These are phyloP conservation scores for Bullera alba DNA, from an alignment of 768 basidiomycete genomes.

Conservation along the genomic window DNA sequence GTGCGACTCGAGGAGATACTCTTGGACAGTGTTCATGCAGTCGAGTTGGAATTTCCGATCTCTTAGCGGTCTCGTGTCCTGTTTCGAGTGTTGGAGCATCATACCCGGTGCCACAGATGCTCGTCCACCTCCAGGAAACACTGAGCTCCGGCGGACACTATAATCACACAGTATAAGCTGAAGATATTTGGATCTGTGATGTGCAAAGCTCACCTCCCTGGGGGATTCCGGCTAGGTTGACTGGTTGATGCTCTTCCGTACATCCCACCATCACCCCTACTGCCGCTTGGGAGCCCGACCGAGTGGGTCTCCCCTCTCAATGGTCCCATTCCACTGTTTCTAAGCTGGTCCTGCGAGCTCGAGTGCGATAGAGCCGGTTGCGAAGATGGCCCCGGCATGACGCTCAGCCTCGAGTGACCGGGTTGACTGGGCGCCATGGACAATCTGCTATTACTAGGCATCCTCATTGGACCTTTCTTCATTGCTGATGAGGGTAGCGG, in stretches of 20 bases:
- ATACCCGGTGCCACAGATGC: constrained; percentile 50
- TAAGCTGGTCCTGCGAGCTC: constrained; percentile 4
- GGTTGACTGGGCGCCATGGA: background rate
- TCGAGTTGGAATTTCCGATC: constrained; percentile 61
- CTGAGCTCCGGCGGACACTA: constrained; percentile 68
- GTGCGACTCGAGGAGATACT: constrained; percentile 51
- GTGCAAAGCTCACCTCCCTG: constrained; percentile 49
- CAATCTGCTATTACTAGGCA: too few species aligned
- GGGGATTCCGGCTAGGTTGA: constrained; percentile 50
- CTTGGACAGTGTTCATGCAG: constrained; percentile 68
- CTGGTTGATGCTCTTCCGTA: constrained; percentile 68
- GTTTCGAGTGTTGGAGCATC: constrained; percentile 44
- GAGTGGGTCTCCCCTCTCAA: background rate
- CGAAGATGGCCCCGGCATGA: background rate
- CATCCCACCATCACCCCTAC: constrained; percentile 54
- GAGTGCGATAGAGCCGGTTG: constrained; percentile 3
- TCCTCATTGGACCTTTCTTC: constrained; percentile 70
- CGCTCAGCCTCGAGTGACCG: background rate
- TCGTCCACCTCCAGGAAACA: constrained; percentile 50
- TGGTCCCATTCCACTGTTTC: constrained; percentile 7
- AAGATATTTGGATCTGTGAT: background rate
- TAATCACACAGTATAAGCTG: constrained; percentile 40
- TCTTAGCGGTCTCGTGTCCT: constrained; percentile 72
- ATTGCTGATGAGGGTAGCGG: constrained; percentile 63
- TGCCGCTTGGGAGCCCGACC: constrained; percentile 58